Evolutionary conservation across 192 early-diverging fungal species (phyloP), one percentile per base, ranked within the genome.

Genomic region (Coemansia sp.): DNA sequence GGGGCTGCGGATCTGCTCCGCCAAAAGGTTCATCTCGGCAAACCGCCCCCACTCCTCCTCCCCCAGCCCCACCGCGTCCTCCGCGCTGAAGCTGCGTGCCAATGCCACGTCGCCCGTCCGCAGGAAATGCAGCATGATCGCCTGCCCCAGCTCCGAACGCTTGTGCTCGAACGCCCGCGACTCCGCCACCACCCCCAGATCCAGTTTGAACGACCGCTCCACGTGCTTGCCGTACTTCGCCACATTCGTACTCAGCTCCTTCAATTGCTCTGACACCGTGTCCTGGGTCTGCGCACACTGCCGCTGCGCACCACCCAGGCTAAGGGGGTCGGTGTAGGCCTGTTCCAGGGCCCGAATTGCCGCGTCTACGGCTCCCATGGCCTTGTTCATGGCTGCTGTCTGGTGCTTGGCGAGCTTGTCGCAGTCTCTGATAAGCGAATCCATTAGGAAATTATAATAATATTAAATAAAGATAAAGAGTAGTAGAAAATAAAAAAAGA

Each of bases 51-150:
- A 78, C 27, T 89, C 70, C 17, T 84, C 72, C 10, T 79, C 67
- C 3, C 84, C 80, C 56, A 83, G 53, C 27, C 63, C 68, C 72
- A 86, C 45, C 36, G 63, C 64, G n/a, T 75, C 79, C 40, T 88
- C 88, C 70, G 63, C 31, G 9, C 71, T 70, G 63, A 78, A 81
- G 33, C 44, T 70, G 14, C 89, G 81, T 3, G 90, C 93, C 27
- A 96, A 69, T 35, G 88, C 89, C 80, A 97, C 97, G 45, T 92
- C 87, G 17, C 96, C 96, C 76, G 94, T 88, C 14, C 93, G 86
- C 50, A 98, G 87, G 68, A 96, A 93, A 64, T 96, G 94, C 59
- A 84, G 65, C 10, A 88, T 85, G 14, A 96, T 77, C 5, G 91
- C 79, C 48, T 78, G 83, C 61, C 84, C 73, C 41, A 98, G 73